A percentile compares a stretch with the other conserved stretches of the same genome.
Evolutionary conservation across 2,329 filamentous ascomycete species (phyloP).

Genomic region (Fusarium robinianum): DNA sequence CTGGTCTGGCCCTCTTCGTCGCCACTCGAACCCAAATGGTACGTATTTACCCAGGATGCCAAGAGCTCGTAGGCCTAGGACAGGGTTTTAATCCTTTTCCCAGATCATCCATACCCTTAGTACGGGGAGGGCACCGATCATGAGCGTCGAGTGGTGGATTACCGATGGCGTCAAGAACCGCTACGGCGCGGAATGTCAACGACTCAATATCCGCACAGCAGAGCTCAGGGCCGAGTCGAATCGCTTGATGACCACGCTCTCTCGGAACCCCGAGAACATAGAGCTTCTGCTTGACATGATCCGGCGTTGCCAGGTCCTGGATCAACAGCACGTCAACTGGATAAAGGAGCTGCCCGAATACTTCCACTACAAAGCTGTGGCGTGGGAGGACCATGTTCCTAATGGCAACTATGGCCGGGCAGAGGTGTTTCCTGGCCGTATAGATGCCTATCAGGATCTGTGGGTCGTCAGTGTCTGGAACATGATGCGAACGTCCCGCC

Average conservation of each 20-base stretch:
- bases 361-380: conserved; percentile 57
- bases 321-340: conserved; percentile 59
- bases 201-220: conserved; percentile 57
- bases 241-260: conserved; percentile 50
- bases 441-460: conserved; percentile 63
- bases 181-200: conserved; percentile 53
- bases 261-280: conserved; percentile 54
- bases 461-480: conserved; percentile 65
- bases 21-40: conserved; percentile 66
- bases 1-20: conserved; percentile 60
- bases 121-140: conserved; percentile 55
- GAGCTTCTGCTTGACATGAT: conserved; percentile 58
- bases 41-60: too few relatives aligned
- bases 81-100: conserved; percentile 6
- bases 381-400: conserved; percentile 60
- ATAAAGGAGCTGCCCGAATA: conserved; percentile 53
- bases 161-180: conserved; percentile 55
- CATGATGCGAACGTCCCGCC: conserved; percentile 55
- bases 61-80: too few relatives aligned
- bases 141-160: conserved; percentile 65
- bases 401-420: conserved; percentile 56
- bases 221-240: conserved; percentile 61
- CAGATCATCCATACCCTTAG: conserved; percentile 63
- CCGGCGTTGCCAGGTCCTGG: conserved; percentile 55
- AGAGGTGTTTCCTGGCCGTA: conserved; percentile 63